phyloP scores from a whole-genome alignment of 495 filamentous ascomycete genomes.

The Tuber borchii region DNA sequence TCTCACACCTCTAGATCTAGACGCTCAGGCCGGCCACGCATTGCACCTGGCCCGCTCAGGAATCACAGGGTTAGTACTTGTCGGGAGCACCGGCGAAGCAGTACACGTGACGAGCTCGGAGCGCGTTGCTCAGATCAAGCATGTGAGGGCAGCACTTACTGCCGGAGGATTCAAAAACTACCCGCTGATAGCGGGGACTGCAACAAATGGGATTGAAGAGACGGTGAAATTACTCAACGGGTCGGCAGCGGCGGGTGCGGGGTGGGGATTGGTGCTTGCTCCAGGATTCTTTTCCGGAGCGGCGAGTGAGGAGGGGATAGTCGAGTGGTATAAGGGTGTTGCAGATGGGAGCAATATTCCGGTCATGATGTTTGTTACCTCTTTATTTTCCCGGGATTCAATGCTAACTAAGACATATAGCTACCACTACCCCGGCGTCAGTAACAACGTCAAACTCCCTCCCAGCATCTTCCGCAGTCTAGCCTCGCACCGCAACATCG shows the following conservation, averaged over 20 bases:
- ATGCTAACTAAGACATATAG: constrained; percentile 35
- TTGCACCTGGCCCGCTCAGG: constrained; percentile 58
- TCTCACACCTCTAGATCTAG: constrained; percentile 48
- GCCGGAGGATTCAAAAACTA: constrained; percentile 55
- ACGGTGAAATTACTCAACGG: constrained; percentile 55
- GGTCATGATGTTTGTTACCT: constrained; percentile 48
- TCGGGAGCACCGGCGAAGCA: constrained; percentile 65
- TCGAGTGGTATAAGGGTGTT: constrained; percentile 52
- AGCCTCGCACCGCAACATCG: constrained; percentile 55
- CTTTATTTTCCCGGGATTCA: not conserved
- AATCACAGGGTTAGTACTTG: constrained; percentile 58
- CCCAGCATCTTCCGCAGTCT: constrained; percentile 53
- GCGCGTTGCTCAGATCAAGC: constrained; percentile 51
- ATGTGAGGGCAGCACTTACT: constrained; percentile 51
- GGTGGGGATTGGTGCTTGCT: constrained; percentile 57
- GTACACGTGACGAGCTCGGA: constrained; percentile 58
- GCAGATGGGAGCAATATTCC: constrained; percentile 53
- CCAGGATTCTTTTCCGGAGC: constrained; percentile 54
- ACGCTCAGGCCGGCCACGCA: constrained; percentile 54
- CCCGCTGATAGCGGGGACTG: constrained; percentile 62
- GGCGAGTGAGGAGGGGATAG: constrained; percentile 49
- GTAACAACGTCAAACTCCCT: constrained; percentile 53
- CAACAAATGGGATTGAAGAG: constrained; percentile 58
- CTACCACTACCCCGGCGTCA: constrained; percentile 63
- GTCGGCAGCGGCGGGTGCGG: constrained; percentile 54